Conservation (phyloP, 495 filamentous ascomycete genomes). For the Aspergillus kassunensis region DNA sequence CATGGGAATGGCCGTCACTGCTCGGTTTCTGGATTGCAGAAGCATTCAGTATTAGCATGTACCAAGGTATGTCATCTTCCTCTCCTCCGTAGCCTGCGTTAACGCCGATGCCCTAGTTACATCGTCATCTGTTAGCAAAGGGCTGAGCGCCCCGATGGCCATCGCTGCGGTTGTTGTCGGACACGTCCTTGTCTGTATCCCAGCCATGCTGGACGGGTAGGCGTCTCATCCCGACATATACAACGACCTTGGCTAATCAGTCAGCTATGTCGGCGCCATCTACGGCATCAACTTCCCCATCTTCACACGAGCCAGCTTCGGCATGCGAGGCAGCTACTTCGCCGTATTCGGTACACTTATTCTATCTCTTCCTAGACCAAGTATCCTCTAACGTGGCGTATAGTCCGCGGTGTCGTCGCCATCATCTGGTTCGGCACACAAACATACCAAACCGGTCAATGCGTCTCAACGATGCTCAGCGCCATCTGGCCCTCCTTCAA, state of each 20-base stretch:
- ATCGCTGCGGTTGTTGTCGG: constrained; percentile 14
- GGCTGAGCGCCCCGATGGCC: constrained; percentile 16
- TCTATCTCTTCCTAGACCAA: too few species aligned
- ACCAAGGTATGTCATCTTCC: constrained; percentile 17
- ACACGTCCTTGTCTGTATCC: constrained; percentile 17
- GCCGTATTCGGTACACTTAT: constrained; percentile 34
- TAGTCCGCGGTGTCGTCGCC: constrained; percentile 27
- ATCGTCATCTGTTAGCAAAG: constrained; percentile 14
- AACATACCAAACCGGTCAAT: constrained; percentile 48
- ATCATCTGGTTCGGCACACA: constrained; percentile 22
- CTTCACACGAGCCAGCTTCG: constrained; percentile 25
- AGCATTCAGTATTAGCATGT: constrained; percentile 24
- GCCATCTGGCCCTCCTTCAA: constrained; percentile 58
- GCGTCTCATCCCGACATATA: background rate
- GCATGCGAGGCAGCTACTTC: constrained; percentile 59
- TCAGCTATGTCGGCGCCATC: constrained; percentile 30
- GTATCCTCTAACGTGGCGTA: too few species aligned
- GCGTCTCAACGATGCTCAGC: constrained; percentile 47
- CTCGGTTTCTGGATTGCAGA: constrained; percentile 28
- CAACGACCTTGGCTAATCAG: background rate
- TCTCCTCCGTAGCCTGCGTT: too few species aligned
- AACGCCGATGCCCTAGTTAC: too few species aligned
- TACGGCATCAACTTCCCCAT: constrained; percentile 28
- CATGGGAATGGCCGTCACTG: constrained; percentile 26
- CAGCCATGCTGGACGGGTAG: constrained; percentile 16